Conservation (phyloP, 1,284 basidiomycete species). For the Gymnopus androsaceus region DNA sequence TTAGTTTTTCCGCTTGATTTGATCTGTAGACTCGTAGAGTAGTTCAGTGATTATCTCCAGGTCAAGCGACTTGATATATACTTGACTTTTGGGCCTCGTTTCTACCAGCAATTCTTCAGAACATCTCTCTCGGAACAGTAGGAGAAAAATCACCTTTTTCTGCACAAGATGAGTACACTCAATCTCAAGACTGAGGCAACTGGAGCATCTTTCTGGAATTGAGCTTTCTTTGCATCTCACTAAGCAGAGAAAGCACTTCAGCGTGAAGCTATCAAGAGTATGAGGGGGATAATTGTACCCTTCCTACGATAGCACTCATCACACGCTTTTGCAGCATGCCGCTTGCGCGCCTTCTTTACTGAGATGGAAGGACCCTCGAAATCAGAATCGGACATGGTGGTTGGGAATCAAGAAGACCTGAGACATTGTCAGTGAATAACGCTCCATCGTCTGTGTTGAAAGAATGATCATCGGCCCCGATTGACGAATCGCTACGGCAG, state of each 20-base stretch:
- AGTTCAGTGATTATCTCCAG: neutral
- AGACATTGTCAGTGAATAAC: too few species aligned
- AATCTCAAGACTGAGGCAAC: neutral
- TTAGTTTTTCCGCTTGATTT: too few species aligned
- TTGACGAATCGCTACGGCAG: too few species aligned
- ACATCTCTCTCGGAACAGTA: neutral
- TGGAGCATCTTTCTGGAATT: neutral
- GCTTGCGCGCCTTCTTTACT: too few species aligned
- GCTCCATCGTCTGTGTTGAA: too few species aligned
- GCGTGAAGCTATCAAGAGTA: too few species aligned
- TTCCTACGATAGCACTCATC: neutral
- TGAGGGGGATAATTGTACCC: neutral
- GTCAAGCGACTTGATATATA: neutral
- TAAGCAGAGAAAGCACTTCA: too few species aligned
- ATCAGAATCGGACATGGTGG: conserved; percentile 1
- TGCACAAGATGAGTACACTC: conserved; percentile 2
- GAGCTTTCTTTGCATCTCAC: neutral
- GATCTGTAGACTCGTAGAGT: neutral
- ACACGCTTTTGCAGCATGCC: neutral
- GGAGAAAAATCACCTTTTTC: conserved; percentile 1
- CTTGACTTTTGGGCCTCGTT: conserved; percentile 3
- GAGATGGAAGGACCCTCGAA: neutral
- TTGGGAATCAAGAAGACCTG: neutral
- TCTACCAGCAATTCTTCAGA: neutral
- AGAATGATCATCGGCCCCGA: too few species aligned